Conservation (phyloP, 169 alveolate genomes). For the Blepharisma undulans region DNA sequence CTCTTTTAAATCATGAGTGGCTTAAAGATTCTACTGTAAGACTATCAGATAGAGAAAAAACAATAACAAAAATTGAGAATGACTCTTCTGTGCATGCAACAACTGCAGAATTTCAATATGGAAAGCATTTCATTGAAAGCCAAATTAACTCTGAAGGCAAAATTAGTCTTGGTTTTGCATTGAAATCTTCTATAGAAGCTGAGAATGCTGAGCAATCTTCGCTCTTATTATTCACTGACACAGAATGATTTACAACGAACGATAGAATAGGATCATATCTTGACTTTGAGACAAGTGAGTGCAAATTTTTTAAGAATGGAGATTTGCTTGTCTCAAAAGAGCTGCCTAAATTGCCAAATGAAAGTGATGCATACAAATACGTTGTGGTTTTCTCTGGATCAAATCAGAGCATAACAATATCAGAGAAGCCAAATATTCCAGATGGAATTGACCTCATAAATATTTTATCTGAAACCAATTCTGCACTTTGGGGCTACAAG, state of each 20-base stretch:
- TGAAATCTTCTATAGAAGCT: background rate
- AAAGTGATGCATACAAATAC: background rate
- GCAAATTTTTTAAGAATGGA: slow-evolving; percentile 1
- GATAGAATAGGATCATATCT: background rate
- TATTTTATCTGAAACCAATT: too few species aligned
- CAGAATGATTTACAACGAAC: background rate
- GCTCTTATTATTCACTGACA: too few species aligned
- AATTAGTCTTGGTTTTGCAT: background rate
- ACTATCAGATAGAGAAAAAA: too few species aligned
- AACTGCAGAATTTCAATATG: background rate
- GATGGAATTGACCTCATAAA: background rate
- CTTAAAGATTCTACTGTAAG: too few species aligned
- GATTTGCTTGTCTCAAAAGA: too few species aligned
- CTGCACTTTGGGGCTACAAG: slow-evolving; percentile 7
- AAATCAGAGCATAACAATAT: background rate
- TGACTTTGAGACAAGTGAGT: background rate
- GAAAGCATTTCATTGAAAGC: background rate
- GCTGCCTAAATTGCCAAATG: too few species aligned
- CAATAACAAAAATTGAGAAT: background rate
- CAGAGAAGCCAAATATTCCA: background rate
- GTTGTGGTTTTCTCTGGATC: background rate
- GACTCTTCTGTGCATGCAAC: background rate
- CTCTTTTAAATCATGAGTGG: too few species aligned
- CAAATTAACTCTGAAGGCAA: background rate
- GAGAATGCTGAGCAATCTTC: background rate